phyloP scores from a whole-genome alignment of 1,139 yeast genomes.

The Tardiomyces blankii region DNA sequence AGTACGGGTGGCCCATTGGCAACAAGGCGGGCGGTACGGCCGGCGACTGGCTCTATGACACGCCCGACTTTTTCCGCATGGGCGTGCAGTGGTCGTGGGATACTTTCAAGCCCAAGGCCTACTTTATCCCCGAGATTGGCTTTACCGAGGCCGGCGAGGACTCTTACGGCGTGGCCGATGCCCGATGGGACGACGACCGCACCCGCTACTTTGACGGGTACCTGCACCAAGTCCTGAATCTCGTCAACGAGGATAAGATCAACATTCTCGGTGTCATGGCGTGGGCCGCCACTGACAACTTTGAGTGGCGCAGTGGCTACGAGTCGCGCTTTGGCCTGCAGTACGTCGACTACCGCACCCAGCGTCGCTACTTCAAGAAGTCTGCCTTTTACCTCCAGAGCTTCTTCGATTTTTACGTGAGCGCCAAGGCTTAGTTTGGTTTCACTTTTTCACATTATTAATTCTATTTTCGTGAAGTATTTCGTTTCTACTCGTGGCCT shows the following conservation, averaged over 20 bases:
- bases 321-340: constrained; percentile 28
- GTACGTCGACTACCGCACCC: constrained; percentile 27
- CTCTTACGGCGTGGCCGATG: constrained; percentile 22
- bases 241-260: constrained; percentile 22
- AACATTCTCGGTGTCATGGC: constrained; percentile 27
- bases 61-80: constrained; percentile 14
- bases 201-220: constrained; percentile 26
- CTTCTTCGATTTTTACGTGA: constrained; percentile 7
- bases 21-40: constrained; percentile 18
- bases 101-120: constrained; percentile 12
- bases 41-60: constrained; percentile 14
- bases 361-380: constrained; percentile 26
- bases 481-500: no score
- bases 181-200: constrained; percentile 23
- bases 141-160: constrained; percentile 28
- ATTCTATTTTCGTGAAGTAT: no score
- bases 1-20: constrained; percentile 27
- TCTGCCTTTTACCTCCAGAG: constrained; percentile 24
- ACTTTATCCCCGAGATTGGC: constrained; percentile 27
- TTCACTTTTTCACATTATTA: no score
- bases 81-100: constrained; percentile 19
- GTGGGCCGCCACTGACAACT: constrained; percentile 30
- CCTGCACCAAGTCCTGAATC: constrained; percentile 22
- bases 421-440: background rate
- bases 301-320: constrained; percentile 28